A percentile compares a stretch with the other conserved stretches of the same genome.
Evolutionary conservation across 2,329 filamentous ascomycete genomes (phyloP).

Genomic region (Claviceps spartinae): DNA sequence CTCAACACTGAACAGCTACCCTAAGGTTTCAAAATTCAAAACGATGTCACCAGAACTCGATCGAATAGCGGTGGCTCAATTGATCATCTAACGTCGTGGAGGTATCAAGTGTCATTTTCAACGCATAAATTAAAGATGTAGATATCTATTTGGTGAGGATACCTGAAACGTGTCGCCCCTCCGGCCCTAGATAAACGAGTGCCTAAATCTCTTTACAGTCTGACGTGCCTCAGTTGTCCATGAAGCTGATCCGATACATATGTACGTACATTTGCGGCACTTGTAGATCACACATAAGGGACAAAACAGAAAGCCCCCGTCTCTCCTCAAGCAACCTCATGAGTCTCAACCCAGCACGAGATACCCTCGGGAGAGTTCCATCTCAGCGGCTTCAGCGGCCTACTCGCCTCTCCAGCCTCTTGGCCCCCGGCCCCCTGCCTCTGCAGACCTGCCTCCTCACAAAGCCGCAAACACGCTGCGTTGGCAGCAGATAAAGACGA

Average conservation of each 20-base stretch:
- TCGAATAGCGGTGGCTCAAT: not conserved
- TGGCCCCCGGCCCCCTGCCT: conserved; percentile 8
- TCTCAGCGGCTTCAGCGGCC: conserved; percentile 16
- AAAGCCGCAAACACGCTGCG: conserved; percentile 17
- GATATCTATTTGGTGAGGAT: no score
- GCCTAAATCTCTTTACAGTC: no score
- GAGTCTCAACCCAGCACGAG: conserved; percentile 24
- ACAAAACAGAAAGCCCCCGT: no score
- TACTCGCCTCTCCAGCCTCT: conserved; percentile 6
- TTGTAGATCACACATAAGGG: no score
- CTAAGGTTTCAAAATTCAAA: not conserved
- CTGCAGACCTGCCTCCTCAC: conserved; percentile 14
- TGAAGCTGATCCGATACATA: no score
- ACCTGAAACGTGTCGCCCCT: no score
- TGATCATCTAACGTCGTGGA: no score
- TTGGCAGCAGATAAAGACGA: conserved; percentile 23
- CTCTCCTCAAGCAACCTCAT: conserved; percentile 11
- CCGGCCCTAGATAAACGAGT: no score
- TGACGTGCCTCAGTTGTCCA: no score
- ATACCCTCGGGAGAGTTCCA: conserved; percentile 23
- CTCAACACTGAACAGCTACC: not conserved
- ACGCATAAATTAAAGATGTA: no score
- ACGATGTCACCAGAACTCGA: not conserved
- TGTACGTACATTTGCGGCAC: no score
- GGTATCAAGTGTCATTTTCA: no score